Conservation (phyloP, 164 flowering plant genomes). For the Kalanchoe fedtschenkoi region DNA sequence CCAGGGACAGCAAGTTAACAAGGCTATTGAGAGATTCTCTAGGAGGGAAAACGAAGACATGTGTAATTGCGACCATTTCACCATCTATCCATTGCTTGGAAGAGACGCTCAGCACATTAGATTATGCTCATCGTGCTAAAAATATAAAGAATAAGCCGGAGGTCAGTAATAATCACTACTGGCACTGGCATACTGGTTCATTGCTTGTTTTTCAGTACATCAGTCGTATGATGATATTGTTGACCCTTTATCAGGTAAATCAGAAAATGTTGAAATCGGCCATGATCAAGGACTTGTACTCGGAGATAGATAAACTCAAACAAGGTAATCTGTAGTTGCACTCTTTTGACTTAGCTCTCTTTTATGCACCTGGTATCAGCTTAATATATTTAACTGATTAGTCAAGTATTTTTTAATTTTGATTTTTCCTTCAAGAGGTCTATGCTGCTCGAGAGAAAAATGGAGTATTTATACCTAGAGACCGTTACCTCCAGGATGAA, state of each 20-base stretch:
- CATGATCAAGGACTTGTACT: constrained; percentile 61
- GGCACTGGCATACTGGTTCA: not conserved
- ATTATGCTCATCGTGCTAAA: constrained; percentile 75
- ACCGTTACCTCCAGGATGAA: constrained; percentile 65
- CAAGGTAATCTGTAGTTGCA: constrained; percentile 38
- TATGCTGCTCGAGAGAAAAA: constrained; percentile 84
- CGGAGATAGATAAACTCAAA: constrained; percentile 71
- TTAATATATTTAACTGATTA: not conserved
- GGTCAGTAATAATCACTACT: constrained; percentile 22
- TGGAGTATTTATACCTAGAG: constrained; percentile 75
- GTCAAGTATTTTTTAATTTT: not conserved
- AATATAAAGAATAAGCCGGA: constrained; percentile 78
- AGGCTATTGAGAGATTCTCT: constrained; percentile 67
- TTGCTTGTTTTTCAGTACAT: not conserved
- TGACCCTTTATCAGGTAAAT: constrained; percentile 47
- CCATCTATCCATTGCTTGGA: constrained; percentile 59
- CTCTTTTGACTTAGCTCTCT: not conserved
- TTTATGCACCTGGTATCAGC: not conserved
- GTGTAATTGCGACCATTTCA: constrained; percentile 78
- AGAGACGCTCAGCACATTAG: constrained; percentile 77
- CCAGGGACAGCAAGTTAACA: constrained; percentile 82
- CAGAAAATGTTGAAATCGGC: constrained; percentile 60
- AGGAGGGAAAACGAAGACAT: constrained; percentile 82
- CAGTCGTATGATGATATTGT: constrained; percentile 6
- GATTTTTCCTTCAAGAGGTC: constrained; percentile 37